A percentile compares a stretch with the other conserved stretches of the same genome.
These are phyloP conservation scores for Cryptococcus floricola DNA, from an alignment of 1,284 basidiomycete species.

Conservation along the genomic window DNA sequence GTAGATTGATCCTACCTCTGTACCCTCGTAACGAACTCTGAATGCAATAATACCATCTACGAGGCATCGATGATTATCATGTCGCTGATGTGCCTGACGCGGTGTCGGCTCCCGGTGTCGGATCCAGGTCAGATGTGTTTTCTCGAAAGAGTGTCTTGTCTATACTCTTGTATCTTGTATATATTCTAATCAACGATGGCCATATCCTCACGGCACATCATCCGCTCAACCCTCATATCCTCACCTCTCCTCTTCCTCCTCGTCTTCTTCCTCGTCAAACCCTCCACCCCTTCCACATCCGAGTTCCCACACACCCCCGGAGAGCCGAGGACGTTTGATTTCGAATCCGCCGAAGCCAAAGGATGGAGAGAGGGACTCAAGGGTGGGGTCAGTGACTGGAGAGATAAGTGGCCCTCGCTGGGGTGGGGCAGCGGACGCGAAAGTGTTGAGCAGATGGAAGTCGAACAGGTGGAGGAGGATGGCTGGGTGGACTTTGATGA, in stretches of 20 bases:
- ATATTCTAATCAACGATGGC: not conserved
- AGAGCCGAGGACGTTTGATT: not conserved
- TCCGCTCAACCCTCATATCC: not conserved
- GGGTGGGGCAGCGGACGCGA: not conserved
- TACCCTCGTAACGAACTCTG: too few species aligned
- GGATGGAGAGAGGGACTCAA: not conserved
- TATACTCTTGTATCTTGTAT: too few species aligned
- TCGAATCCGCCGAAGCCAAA: not conserved
- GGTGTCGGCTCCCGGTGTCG: too few species aligned
- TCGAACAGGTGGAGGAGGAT: constrained; percentile 8
- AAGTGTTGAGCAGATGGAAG: not conserved
- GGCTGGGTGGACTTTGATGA: constrained; percentile 23
- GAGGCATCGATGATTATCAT: too few species aligned
- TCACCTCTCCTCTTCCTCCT: not conserved
- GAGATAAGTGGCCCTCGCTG: constrained; percentile 1
- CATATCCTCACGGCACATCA: not conserved
- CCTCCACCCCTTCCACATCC: not conserved
- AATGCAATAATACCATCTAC: too few species aligned
- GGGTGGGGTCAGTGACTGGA: not conserved
- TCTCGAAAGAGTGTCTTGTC: too few species aligned
- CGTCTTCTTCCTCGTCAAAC: not conserved
- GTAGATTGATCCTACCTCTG: too few species aligned
- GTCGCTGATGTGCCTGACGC: too few species aligned
- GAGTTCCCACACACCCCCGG: not conserved
- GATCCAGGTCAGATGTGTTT: too few species aligned